Base-by-base conservation (phyloP, 306 rosid genomes). In the Hylodesmum podocarpum region DNA sequence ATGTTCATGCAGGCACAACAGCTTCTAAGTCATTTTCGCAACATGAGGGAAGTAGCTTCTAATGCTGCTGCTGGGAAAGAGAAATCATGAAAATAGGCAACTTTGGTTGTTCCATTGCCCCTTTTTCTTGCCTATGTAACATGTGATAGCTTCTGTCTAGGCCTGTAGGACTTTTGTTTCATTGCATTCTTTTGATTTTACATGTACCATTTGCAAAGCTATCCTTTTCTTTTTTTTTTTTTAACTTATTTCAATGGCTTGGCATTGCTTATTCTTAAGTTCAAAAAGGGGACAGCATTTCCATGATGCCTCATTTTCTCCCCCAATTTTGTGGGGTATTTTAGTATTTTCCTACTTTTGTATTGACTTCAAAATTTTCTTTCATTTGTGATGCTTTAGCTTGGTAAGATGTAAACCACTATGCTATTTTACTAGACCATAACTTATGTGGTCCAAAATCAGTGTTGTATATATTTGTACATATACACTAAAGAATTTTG, bases 1-100 rank as follows among this genome's bases (percentile, higher is more conserved):
- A 21, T 61, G 18, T 84, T 34, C 44, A 68, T 85, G 89, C 92
- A 93, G 98, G 98, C 97, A 75, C 98, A 88, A 33, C 97, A 93
- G 82, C 96, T 93, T 80, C 97, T 93, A 62, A 87, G 98, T 64
- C 93, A 93, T 84, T 93, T 93, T 78, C 92, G 98, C 49, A 89
- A 81, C 76, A 96, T 88, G 73, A 84, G 98, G 46, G 96, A 91
- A 77, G 90, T 83, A 77, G 82, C 40, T 14, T 21, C 86, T 10
- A 72, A 77, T 24, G 89, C 40, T 14, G 39, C 86, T 10, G 68
- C 79, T 24, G 89, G 85, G 75, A 93, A 89, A 80, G 92, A 88
- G 69, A 93, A 87, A 73, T 83, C 88, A 16, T 91, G 85, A 89
- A 67, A 73, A 78, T 61, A 40, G 82, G 39, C 51, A 58, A 74